These are phyloP conservation scores for Phytophthora megakarya DNA, from an alignment of 352 stramenopile genomes.

Conservation along the genomic window DNA sequence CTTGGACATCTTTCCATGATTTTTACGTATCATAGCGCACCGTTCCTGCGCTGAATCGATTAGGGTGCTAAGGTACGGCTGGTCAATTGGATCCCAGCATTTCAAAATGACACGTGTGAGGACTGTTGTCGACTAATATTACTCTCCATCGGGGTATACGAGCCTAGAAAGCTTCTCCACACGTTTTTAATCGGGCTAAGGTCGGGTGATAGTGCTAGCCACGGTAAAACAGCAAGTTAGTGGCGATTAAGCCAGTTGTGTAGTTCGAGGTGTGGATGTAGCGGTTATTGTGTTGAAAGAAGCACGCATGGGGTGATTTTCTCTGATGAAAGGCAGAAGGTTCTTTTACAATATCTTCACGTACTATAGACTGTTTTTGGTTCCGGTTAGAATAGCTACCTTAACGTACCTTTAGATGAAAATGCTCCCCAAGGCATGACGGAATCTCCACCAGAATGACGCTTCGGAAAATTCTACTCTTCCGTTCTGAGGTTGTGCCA, in stretches of 20 bases:
- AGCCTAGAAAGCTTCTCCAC: neutral
- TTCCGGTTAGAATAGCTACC: too few relatives aligned
- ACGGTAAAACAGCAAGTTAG: neutral
- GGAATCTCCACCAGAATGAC: too few relatives aligned
- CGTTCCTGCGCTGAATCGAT: neutral
- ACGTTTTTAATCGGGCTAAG: neutral
- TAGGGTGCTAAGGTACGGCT: neutral
- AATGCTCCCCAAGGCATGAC: too few relatives aligned
- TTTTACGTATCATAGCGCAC: neutral
- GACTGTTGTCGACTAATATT: neutral
- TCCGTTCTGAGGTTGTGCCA: too few relatives aligned
- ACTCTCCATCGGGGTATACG: neutral
- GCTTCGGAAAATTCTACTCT: too few relatives aligned
- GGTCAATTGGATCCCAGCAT: neutral
- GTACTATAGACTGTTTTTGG: too few relatives aligned
- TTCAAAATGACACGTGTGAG: neutral
- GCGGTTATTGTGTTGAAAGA: neutral
- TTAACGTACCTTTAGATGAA: too few relatives aligned
- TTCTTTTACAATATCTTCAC: neutral
- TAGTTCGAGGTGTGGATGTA: neutral
- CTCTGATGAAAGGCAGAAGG: neutral
- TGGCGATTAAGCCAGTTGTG: neutral
- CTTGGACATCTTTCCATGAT: neutral
- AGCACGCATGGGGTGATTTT: neutral
- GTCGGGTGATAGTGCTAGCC: neutral